These are phyloP conservation scores for Lotmaria passim DNA, from an alignment of 208 protist genomes.

Conservation along the genomic window DNA sequence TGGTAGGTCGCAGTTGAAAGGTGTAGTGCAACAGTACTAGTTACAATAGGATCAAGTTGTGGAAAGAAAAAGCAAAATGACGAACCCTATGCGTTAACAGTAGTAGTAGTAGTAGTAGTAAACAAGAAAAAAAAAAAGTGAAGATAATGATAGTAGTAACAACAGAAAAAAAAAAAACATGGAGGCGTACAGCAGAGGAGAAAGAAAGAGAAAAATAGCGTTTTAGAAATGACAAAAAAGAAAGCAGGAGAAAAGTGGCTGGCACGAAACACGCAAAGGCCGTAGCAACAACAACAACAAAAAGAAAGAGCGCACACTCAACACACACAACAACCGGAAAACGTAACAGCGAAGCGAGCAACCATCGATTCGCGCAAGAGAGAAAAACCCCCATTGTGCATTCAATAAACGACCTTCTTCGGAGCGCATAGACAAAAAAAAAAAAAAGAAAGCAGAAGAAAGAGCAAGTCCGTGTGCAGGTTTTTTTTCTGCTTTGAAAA, in stretches of 20 bases:
- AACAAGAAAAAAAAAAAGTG: constrained; percentile 18
- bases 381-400: too few species aligned
- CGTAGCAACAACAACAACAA: background rate
- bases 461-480: background rate
- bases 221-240: background rate
- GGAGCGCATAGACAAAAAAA: too few species aligned
- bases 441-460: constrained; percentile 31
- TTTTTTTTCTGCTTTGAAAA: too few species aligned
- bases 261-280: background rate
- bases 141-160: constrained; percentile 7
- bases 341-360: background rate
- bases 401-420: too few species aligned
- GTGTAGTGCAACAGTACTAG: too few species aligned
- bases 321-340: background rate
- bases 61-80: too few species aligned
- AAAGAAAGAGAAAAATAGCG: background rate
- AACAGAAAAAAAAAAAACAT: constrained; percentile 1
- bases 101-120: too few species aligned
- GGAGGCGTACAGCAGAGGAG: background rate
- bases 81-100: too few species aligned
- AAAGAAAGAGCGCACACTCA: too few species aligned
- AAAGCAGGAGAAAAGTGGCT: constrained; percentile 2
- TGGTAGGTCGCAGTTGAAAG: too few species aligned
- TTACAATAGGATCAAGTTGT: too few species aligned
- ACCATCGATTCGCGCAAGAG: background rate